Conservation (phyloP, 164 flowering plant genomes). For the Magnolia kwangsiensis region DNA sequence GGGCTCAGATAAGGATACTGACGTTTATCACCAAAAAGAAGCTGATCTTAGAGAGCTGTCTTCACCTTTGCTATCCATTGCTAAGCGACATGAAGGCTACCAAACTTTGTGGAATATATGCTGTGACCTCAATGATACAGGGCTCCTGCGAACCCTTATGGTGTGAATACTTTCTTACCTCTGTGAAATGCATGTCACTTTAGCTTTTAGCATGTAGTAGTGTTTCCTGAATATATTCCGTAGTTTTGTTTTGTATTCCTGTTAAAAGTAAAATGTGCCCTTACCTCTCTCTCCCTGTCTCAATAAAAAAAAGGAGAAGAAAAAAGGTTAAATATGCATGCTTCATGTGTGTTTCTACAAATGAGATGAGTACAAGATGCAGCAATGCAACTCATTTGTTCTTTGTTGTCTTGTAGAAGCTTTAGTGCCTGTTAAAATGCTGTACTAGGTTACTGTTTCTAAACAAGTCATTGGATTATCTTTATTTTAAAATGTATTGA, state of each 20-base stretch:
- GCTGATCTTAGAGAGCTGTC: constrained; percentile 43
- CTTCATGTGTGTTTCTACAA: no score
- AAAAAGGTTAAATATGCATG: no score
- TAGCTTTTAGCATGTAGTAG: neutral
- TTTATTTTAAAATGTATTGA: no score
- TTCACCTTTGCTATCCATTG: constrained; percentile 57
- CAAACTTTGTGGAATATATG: constrained; percentile 77
- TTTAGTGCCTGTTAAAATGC: no score
- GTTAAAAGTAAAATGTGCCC: neutral
- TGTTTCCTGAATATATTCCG: no score
- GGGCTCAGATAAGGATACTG: constrained; percentile 42
- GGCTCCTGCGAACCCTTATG: constrained; percentile 74
- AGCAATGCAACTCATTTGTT: no score
- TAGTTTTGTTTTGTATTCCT: neutral
- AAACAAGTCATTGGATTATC: no score
- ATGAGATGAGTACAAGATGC: no score
- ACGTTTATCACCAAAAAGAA: constrained; percentile 32
- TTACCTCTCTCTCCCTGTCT: neutral
- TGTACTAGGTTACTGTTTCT: no score
- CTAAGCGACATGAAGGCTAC: constrained; percentile 83
- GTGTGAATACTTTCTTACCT: constrained; percentile 29
- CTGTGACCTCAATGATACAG: constrained; percentile 75
- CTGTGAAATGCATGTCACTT: constrained; percentile 6
- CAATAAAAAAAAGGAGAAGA: no score
- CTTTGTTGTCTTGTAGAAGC: no score